phyloP scores from a whole-genome alignment of 345 rosid genomes.

The Theobroma cacao region DNA sequence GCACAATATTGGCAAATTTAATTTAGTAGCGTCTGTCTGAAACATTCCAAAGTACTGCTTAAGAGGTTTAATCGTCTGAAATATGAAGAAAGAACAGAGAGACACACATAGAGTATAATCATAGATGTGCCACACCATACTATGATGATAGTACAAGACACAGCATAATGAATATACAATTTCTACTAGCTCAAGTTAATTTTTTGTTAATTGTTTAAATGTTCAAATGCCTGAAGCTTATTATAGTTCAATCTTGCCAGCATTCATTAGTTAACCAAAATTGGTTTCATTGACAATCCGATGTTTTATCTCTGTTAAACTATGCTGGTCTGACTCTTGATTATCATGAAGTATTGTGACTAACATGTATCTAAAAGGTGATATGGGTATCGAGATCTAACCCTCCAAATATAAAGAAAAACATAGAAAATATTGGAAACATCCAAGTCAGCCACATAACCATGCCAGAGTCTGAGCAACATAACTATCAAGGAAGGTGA shows the following conservation, averaged over 20 bases:
- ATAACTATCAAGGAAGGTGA: neutral
- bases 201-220: neutral
- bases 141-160: neutral
- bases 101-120: neutral
- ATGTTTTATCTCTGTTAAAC: neutral
- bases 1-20: neutral
- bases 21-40: neutral
- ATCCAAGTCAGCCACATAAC: neutral
- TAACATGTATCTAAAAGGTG: neutral
- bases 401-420: no score
- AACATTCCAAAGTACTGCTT: slow-evolving; percentile 1
- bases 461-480: neutral
- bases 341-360: neutral
- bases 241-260: neutral
- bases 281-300: neutral
- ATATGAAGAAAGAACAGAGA: neutral
- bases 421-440: neutral
- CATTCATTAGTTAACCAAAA: neutral
- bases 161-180: neutral
- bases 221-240: neutral
- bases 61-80: neutral
- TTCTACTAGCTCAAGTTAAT: neutral
- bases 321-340: neutral
- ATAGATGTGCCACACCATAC: neutral
- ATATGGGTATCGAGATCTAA: no score